Percentiles rank a stretch among this genome's conserved stretches.
phyloP scores from a whole-genome alignment of 345 rosid species.

The Cardamine resedifolia region DNA sequence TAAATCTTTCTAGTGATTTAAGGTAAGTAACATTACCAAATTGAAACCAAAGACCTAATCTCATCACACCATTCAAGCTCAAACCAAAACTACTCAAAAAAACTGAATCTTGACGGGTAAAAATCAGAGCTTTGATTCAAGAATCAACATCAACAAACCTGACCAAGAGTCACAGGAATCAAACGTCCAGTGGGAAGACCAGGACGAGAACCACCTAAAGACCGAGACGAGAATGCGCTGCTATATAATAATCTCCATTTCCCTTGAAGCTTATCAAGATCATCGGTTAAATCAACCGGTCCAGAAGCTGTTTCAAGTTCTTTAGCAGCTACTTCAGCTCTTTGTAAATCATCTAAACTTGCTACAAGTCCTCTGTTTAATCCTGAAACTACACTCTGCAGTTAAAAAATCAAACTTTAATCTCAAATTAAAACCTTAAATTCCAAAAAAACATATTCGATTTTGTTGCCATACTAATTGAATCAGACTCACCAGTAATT shows the following conservation, averaged over 20 bases:
- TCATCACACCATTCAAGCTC: not conserved
- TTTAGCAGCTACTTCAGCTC: constrained; percentile 73
- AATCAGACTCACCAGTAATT: constrained; percentile 52
- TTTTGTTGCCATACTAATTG: not conserved
- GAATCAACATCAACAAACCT: constrained; percentile 43
- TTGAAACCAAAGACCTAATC: not conserved
- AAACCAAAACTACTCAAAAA: not conserved
- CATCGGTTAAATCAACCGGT: constrained; percentile 54
- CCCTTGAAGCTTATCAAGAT: constrained; percentile 77
- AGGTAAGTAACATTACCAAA: not conserved
- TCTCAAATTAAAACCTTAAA: not conserved
- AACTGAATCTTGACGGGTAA: not conserved
- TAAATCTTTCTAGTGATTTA: not conserved
- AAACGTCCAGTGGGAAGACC: constrained; percentile 88
- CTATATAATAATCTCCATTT: constrained; percentile 86
- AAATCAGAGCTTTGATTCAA: not conserved
- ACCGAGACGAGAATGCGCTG: constrained; percentile 91
- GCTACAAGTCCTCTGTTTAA: constrained; percentile 90
- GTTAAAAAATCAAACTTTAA: not conserved
- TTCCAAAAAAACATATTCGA: not conserved
- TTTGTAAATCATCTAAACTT: constrained; percentile 55
- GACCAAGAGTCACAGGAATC: constrained; percentile 89
- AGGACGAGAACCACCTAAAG: constrained; percentile 89
- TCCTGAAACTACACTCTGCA: constrained; percentile 79
- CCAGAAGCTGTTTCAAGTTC: constrained; percentile 73